Evolutionary conservation across 176 grass and related monocot genomes (phyloP), one percentile per base, ranked within the genome.

Genomic region (Oryza rufipogon): DNA sequence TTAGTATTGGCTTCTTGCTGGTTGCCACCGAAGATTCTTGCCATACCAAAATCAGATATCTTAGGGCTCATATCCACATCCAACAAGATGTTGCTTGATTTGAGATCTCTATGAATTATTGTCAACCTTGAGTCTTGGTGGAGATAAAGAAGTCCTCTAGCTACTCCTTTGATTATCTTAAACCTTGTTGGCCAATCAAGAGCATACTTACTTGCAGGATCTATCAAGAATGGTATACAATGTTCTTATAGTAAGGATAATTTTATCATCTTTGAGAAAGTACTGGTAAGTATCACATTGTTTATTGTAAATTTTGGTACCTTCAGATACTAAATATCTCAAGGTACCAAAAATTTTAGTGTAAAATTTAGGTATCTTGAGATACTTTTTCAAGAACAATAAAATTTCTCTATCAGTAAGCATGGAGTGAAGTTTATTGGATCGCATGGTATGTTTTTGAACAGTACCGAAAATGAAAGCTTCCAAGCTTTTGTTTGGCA

Each of bases 21-120:
- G 47, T 91, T 76, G 2, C 78, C 81, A 11, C 87, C 86, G 82
- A 91, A 91, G 3, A 91, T 91, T 74, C 89, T 89, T 70, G 87
- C 89, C 76, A 89, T 94, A 9, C 92, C 89, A 12, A 94, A 91
- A 80, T 94, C 92, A 0, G 92, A 94, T 78, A 94, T 94, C 41
- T 91, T 94, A 12, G 92, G 81, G 19, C 33, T 94, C 81, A 94
- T 87, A 7, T 87, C 66, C 0, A 8, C 68, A 72, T 91, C 92
- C 23, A 94, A 75, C 41, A 94, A 47, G 15, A 94, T 68, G 74
- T 91, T 94, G 70, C 89, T 87, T 63, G 89, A 45, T 66, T 91
- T 93, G 25, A 90, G 78, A 71, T 88, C 86, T 72, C 86, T 71
- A 38, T 88, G 86, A 45, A 83, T 72, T 86, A 93, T 91, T 10